Evolutionary conservation across 1,284 basidiomycete genomes (phyloP).

Genomic region (Jaminaea rosea): DNA sequence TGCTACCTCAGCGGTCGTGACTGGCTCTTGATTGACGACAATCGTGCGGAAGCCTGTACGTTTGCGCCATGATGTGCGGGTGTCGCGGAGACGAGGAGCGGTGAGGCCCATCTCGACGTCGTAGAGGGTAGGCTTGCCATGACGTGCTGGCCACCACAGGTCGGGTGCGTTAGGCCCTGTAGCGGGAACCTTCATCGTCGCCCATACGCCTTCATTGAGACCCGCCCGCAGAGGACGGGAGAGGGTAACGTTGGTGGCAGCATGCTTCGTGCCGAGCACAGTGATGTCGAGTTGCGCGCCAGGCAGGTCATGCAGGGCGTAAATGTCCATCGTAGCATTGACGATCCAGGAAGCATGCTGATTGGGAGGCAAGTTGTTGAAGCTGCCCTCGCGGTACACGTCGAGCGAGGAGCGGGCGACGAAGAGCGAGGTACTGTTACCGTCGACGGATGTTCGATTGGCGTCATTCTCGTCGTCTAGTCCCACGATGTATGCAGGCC

Average conservation of each 20-base stretch:
- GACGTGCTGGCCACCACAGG: constrained; percentile 30
- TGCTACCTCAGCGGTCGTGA: constrained; percentile 11
- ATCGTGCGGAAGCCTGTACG: constrained; percentile 31
- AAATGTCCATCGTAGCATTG: constrained; percentile 27
- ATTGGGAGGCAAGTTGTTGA: constrained; percentile 26
- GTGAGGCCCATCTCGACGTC: constrained; percentile 12
- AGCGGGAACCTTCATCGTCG: constrained; percentile 14
- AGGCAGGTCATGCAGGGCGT: constrained; percentile 1
- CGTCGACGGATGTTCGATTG: background rate
- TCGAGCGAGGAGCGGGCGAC: constrained; percentile 11
- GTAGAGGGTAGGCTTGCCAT: constrained; percentile 23
- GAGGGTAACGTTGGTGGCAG: constrained; percentile 9
- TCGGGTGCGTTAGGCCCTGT: constrained; percentile 12
- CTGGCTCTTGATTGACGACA: constrained; percentile 19
- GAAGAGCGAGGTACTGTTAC: background rate
- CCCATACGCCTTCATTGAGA: constrained; percentile 10
- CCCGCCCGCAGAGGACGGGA: constrained; percentile 8
- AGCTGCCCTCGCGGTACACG: constrained; percentile 23
- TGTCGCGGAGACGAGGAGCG: constrained; percentile 8
- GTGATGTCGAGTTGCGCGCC: constrained; percentile 8
- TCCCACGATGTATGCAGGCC: constrained; percentile 19
- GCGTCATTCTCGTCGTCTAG: background rate
- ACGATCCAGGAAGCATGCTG: constrained; percentile 30
- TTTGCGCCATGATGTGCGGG: constrained; percentile 9
- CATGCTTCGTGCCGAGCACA: constrained; percentile 9